Evolutionary conservation across 768 basidiomycete genomes (phyloP).

Genomic region (Lentinula lateritia): DNA sequence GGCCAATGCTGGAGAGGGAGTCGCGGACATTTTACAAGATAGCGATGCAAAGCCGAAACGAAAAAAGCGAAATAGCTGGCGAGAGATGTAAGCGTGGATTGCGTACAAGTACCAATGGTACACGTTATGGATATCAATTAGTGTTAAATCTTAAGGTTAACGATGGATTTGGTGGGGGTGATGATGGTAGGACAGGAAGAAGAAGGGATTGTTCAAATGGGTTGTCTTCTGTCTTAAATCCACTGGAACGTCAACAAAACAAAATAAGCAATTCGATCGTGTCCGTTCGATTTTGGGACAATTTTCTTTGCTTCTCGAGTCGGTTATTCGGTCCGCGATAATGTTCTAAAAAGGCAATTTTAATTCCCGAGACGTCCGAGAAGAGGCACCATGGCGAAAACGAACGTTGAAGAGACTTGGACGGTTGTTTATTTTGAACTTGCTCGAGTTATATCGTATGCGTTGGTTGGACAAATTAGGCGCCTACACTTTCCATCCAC

Average conservation of each 20-base stretch:
- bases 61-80: conserved; percentile 5
- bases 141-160: conserved; percentile 1
- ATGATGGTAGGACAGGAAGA: conserved; percentile 6
- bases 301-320: not conserved
- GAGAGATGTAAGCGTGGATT: not conserved
- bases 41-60: conserved; percentile 6
- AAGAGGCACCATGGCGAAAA: not conserved
- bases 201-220: not conserved
- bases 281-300: not conserved
- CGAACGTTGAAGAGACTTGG: no score
- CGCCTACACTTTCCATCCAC: no score
- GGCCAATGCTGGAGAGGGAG: conserved; percentile 4
- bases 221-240: conserved; percentile 1
- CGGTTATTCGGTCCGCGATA: not conserved
- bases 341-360: not conserved
- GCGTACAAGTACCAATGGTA: conserved; percentile 7
- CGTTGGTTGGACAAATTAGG: no score
- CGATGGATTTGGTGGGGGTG: not conserved
- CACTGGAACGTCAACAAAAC: not conserved
- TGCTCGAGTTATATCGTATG: not conserved
- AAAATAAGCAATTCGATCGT: not conserved
- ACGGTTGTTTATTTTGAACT: not conserved
- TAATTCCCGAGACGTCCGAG: not conserved
- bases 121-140: conserved; percentile 3
- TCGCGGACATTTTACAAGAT: conserved; percentile 9